Evolutionary conservation across 1,284 basidiomycete genomes (phyloP).

Genomic region (Ceratobasidium sp.): DNA sequence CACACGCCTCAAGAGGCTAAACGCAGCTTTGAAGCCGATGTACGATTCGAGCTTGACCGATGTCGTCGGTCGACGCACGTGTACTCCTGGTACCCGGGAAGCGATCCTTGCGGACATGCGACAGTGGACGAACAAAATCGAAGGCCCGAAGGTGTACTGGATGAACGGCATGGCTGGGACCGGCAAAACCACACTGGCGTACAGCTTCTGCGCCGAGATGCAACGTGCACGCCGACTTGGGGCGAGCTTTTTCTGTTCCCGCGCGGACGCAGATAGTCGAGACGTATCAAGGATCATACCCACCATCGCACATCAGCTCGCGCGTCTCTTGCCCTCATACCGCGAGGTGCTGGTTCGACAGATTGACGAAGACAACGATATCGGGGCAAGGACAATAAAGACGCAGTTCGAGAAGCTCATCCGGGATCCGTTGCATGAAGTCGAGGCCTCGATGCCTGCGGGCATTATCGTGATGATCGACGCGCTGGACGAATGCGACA

Average conservation of each 20-base stretch:
- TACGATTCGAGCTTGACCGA: not conserved
- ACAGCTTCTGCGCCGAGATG: constrained; percentile 44
- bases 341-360: not conserved
- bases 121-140: constrained; percentile 48
- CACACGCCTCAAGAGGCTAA: not conserved
- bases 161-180: constrained; percentile 46
- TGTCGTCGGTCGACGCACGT: constrained; percentile 33
- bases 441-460: not conserved
- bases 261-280: not conserved
- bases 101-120: constrained; percentile 48
- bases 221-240: constrained; percentile 47
- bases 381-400: constrained; percentile 47
- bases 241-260: constrained; percentile 15
- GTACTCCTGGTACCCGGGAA: constrained; percentile 51
- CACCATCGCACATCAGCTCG: constrained; percentile 50
- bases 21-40: not conserved
- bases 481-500: constrained; percentile 20
- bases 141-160: constrained; percentile 51
- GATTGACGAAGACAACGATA: constrained; percentile 39
- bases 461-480: constrained; percentile 46
- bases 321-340: constrained; percentile 18
- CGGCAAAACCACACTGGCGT: constrained; percentile 50
- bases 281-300: constrained; percentile 45
- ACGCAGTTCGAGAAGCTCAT: constrained; percentile 48
- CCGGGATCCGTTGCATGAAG: not conserved